phyloP scores from a whole-genome alignment of 495 filamentous ascomycete species.

The Talaromyces ruber region DNA sequence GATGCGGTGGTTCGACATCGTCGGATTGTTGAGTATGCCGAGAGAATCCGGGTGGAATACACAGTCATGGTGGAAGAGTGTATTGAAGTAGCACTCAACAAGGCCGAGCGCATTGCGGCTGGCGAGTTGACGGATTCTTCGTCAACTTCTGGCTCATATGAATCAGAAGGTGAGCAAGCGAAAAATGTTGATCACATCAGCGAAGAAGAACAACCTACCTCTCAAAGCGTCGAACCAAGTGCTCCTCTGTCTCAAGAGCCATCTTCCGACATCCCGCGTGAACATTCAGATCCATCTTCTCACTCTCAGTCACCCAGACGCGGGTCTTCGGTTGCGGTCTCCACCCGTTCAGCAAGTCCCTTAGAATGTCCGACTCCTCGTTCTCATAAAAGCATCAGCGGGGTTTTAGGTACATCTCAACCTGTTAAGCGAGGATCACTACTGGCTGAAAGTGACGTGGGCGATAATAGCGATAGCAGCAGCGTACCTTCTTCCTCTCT shows the following conservation, averaged over 20 bases:
- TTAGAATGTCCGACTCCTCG: constrained; percentile 85
- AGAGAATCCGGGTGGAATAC: constrained; percentile 90
- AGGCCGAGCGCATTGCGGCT: constrained; percentile 79
- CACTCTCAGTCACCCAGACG: constrained; percentile 11
- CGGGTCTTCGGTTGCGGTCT: constrained; percentile 53
- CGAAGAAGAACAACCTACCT: background rate
- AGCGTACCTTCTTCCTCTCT: constrained; percentile 60
- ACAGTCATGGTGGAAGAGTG: constrained; percentile 87
- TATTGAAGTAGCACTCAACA: constrained; percentile 82
- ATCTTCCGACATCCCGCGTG: constrained; percentile 4
- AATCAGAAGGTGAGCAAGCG: constrained; percentile 26
- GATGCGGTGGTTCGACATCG: constrained; percentile 88
- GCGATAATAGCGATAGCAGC: constrained; percentile 79
- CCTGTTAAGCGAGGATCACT: constrained; percentile 62
- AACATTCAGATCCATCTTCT: constrained; percentile 25
- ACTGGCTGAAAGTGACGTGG: constrained; percentile 68
- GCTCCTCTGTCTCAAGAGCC: background rate
- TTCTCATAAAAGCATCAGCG: constrained; percentile 66
- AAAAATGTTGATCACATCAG: constrained; percentile 11
- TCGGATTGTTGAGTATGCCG: constrained; percentile 89
- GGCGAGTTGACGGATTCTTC: constrained; percentile 78
- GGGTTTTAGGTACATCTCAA: constrained; percentile 51
- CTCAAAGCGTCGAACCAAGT: background rate
- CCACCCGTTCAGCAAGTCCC: constrained; percentile 80
- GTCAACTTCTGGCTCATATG: constrained; percentile 33